Percentiles rank a stretch among this genome's conserved stretches.
Evolutionary conservation across 305 asterid genomes (phyloP).

Genomic region (Fraxinus latifolia): DNA sequence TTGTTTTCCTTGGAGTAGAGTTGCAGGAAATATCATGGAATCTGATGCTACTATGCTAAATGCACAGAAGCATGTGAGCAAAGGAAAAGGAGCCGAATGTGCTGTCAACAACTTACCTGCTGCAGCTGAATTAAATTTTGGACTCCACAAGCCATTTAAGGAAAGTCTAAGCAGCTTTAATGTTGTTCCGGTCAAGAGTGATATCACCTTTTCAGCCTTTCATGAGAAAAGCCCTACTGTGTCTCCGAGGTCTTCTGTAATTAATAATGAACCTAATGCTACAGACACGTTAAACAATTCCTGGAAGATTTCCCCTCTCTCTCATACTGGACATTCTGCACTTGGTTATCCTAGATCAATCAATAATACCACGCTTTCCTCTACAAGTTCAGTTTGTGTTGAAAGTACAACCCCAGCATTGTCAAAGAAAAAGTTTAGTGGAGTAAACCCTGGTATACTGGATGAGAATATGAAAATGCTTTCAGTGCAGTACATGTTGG

Average conservation of each 20-base stretch:
- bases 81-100: conserved; percentile 28
- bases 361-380: conserved; percentile 25
- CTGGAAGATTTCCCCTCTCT: conserved; percentile 30
- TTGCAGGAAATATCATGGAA: conserved; percentile 25
- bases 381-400: conserved; percentile 28
- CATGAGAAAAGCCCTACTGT: conserved; percentile 27
- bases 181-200: conserved; percentile 30
- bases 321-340: conserved; percentile 26
- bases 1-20: conserved; percentile 28
- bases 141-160: conserved; percentile 25
- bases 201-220: conserved; percentile 29
- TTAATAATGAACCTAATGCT: conserved; percentile 27
- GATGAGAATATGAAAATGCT: conserved; percentile 33
- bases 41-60: conserved; percentile 17
- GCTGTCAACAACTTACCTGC: conserved; percentile 26
- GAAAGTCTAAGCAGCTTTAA: conserved; percentile 29
- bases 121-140: conserved; percentile 31
- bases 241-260: conserved; percentile 28
- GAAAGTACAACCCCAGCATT: conserved; percentile 29
- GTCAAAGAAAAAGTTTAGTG: conserved; percentile 21
- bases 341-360: conserved; percentile 25
- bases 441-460: conserved; percentile 23
- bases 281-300: conserved; percentile 31
- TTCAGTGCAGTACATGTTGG: conserved; percentile 30
- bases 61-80: conserved; percentile 27